A percentile compares a stretch with the other conserved stretches of the same genome.
Conservation (phyloP, 352 stramenopile genomes). For the Pythium rhizo-oryzae region DNA sequence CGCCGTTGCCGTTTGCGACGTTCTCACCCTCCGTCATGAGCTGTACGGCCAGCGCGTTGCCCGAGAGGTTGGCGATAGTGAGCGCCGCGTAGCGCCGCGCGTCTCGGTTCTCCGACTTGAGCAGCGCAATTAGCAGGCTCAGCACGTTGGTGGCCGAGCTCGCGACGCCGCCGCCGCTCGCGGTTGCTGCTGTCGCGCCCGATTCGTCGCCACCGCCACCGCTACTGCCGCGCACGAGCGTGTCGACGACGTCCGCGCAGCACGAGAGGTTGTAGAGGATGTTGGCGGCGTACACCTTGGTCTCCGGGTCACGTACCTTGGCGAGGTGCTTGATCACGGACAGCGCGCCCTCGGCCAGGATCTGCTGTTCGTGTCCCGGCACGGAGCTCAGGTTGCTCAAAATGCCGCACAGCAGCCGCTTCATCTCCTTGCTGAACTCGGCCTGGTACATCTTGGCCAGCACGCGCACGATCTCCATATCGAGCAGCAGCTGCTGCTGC, state of each 20-base stretch:
- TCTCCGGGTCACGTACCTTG: conserved; percentile 81
- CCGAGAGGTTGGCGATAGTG: conserved; percentile 69
- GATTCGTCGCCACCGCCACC: conserved; percentile 12
- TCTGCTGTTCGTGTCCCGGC: conserved; percentile 27
- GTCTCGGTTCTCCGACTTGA: conserved; percentile 69
- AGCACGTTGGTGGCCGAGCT: conserved; percentile 47
- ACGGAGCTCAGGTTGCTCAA: conserved; percentile 63
- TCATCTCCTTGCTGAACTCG: conserved; percentile 77
- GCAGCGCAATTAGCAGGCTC: conserved; percentile 60
- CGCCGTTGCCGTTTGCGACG: conserved; percentile 15
- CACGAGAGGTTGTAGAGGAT: conserved; percentile 85
- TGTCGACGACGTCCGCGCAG: conserved; percentile 41
- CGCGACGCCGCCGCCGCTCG: conserved; percentile 11
- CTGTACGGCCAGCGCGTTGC: conserved; percentile 48
- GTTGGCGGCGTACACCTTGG: conserved; percentile 84
- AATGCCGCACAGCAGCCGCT: conserved; percentile 75
- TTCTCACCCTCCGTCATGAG: conserved; percentile 50
- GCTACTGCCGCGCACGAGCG: conserved; percentile 52
- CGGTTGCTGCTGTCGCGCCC: conserved; percentile 8
- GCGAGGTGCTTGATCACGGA: conserved; percentile 68
- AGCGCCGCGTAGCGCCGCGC: conserved; percentile 66
- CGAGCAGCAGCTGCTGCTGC: conserved; percentile 57
- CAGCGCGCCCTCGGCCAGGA: conserved; percentile 53
- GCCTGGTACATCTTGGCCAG: conserved; percentile 79
- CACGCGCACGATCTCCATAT: conserved; percentile 82